Base-by-base conservation (phyloP, 176 grass and related monocot species). In the Echinochloa phyllopogon region DNA sequence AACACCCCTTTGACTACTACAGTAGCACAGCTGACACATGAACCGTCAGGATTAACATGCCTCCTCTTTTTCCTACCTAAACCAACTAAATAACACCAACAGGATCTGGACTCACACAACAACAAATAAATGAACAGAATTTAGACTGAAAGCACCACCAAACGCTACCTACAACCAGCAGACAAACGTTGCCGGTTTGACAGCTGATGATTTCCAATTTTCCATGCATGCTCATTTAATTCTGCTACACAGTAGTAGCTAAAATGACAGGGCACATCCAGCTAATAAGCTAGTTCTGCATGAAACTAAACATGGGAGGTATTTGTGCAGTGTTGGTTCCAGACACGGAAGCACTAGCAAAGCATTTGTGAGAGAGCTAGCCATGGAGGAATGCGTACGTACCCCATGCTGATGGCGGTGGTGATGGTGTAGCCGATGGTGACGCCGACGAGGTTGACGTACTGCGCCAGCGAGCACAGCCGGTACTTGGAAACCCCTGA, bases 361-460 rank as follows among this genome's bases (percentile, higher is more conserved):
- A 15, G 41, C 41, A 43, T 20, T 3, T 29, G 43, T 20, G 13
- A 43, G 18, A 4, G 20, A 13, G 27, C n/a, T n/a, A 29, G 3
- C 29, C 29, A 33, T 33, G 8, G 1, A 56, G 3, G 2, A 14
- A 37, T 5, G 37, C 16, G 29, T 36, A 25, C 49, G 62, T 88
- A 97, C 95, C 93, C 93, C 96, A 98, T 95, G 87, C 96, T 98
- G 60, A 95, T 92, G 84, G 93, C 93, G 16, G 96, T 98, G 5
- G 96, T 98, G 79, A 98, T 95, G 42, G 96, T 95, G 79, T 98
- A 98, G 20, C 96, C 96, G 25, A 98, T 83, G 14, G 96, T 92
- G 12, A 94, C 87, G 11, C 96, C 96, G 3, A 95, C 89, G 23
- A 98, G 87, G 83, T 98, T 98, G 8, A 89, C 14, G 86, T 98